Percentiles rank a stretch among this genome's conserved stretches.
phyloP scores from a whole-genome alignment of 2,329 filamentous ascomycete species.

The Colletotrichum endophyticum region DNA sequence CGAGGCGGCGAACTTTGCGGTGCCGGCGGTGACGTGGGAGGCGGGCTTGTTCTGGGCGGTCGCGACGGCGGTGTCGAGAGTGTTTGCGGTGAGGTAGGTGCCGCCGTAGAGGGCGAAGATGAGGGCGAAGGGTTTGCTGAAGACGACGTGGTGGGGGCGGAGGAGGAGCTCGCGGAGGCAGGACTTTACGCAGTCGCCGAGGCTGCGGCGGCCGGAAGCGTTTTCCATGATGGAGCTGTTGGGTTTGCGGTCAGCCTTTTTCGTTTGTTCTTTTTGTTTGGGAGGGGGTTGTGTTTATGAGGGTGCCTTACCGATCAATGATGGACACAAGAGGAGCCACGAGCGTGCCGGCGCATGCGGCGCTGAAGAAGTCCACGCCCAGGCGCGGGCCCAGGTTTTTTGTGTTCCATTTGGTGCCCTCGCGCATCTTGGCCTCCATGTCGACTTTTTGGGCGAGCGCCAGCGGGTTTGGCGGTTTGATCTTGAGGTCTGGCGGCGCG shows the following conservation, averaged over 20 bases:
- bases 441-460: conserved; percentile 32
- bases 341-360: conserved; percentile 72
- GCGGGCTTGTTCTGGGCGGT: conserved; percentile 64
- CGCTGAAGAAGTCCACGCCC: conserved; percentile 71
- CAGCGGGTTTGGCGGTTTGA: conserved; percentile 32
- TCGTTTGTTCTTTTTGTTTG: not conserved
- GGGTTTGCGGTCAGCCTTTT: not conserved
- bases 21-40: conserved; percentile 71
- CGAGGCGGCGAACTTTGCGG: conserved; percentile 81
- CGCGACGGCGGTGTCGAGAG: conserved; percentile 79
- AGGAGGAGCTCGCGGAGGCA: conserved; percentile 62
- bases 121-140: conserved; percentile 71
- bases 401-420: conserved; percentile 69
- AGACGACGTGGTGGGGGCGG: conserved; percentile 65
- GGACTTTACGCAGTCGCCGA: conserved; percentile 62
- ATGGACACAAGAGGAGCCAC: conserved; percentile 86
- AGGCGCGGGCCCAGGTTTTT: conserved; percentile 71
- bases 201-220: conserved; percentile 70
- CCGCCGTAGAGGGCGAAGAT: conserved; percentile 81
- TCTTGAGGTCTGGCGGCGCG: conserved; percentile 13
- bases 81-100: conserved; percentile 89
- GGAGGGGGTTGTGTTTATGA: not conserved
- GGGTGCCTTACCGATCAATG: conserved; percentile 73
- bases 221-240: conserved; percentile 79
- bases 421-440: conserved; percentile 17